Percentiles rank a stretch among this genome's conserved stretches.
Conservation (phyloP, 306 rosid genomes). For the Begonia loranthoides region DNA sequence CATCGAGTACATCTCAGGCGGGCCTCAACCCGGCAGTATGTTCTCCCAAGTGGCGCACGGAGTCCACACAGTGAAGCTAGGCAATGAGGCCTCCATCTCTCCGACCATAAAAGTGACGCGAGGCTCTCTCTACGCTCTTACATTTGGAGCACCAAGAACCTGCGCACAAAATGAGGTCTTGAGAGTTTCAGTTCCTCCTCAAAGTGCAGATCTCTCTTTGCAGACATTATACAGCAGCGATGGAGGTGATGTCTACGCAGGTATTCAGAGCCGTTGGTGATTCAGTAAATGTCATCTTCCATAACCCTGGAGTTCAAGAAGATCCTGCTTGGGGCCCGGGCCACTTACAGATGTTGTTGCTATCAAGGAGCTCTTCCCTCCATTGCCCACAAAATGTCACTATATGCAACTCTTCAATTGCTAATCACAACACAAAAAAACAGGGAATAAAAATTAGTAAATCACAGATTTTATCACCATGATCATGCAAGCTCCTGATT, state of each 20-base stretch:
- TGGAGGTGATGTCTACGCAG: conserved; percentile 78
- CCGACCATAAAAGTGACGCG: conserved; percentile 55
- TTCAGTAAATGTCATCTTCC: too few relatives aligned
- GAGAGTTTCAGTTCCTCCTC: conserved; percentile 61
- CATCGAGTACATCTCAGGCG: conserved; percentile 79
- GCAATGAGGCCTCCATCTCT: conserved; percentile 80
- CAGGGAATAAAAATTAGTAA: too few relatives aligned
- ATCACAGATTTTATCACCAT: too few relatives aligned
- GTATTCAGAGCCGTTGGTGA: conserved; percentile 41
- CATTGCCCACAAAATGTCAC: conserved; percentile 61
- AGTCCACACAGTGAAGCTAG: conserved; percentile 81
- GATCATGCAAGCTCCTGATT: too few relatives aligned
- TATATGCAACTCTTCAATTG: too few relatives aligned
- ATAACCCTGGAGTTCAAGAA: too few relatives aligned
- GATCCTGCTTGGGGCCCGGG: too few relatives aligned
- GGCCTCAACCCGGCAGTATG: conserved; percentile 94
- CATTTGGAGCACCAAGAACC: conserved; percentile 88
- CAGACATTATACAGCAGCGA: conserved; percentile 68
- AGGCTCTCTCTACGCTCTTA: conserved; percentile 59
- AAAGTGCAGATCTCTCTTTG: conserved; percentile 69
- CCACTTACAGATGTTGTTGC: conserved; percentile 92
- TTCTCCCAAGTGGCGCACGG: conserved; percentile 76
- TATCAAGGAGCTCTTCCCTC: conserved; percentile 63
- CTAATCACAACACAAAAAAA: too few relatives aligned
- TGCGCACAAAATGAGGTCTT: conserved; percentile 92